Evolutionary conservation across 176 grass and related monocot genomes (phyloP).

Genomic region (Aegilops sharonensis): DNA sequence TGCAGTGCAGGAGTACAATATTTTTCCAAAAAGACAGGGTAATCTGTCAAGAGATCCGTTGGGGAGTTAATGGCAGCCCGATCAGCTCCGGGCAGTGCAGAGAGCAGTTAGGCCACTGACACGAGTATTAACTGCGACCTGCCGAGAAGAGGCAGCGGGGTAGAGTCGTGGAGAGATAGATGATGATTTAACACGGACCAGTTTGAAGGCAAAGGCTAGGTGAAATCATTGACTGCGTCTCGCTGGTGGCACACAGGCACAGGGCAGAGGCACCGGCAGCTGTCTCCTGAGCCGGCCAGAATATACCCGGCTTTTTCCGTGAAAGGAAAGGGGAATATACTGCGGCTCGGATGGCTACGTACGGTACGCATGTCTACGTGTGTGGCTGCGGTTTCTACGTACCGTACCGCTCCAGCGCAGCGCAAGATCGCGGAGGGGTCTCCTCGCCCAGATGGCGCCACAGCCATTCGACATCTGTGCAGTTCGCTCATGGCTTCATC

Average conservation of each 20-base stretch:
- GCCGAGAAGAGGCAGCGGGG: neutral
- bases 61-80: neutral
- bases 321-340: slow-evolving; percentile 24
- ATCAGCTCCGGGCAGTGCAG: neutral
- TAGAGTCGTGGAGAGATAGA: no score
- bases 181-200: neutral
- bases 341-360: neutral
- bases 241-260: neutral
- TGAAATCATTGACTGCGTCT: slow-evolving; percentile 10
- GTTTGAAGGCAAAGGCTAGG: neutral
- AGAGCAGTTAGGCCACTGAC: neutral
- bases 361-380: neutral
- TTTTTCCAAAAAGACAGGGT: no score
- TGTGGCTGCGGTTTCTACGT: neutral
- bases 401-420: neutral
- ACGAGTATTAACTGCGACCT: neutral
- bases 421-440: neutral
- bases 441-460: neutral
- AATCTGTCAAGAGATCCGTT: neutral
- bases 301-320: slow-evolving; percentile 29
- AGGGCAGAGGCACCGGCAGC: neutral
- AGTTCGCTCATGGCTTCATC: neutral
- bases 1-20: no score
- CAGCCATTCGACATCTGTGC: neutral
- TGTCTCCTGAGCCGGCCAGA: slow-evolving; percentile 6